These are phyloP conservation scores for Dothiorella sarmentorum DNA, from an alignment of 2,329 filamentous ascomycete species.

Conservation along the genomic window DNA sequence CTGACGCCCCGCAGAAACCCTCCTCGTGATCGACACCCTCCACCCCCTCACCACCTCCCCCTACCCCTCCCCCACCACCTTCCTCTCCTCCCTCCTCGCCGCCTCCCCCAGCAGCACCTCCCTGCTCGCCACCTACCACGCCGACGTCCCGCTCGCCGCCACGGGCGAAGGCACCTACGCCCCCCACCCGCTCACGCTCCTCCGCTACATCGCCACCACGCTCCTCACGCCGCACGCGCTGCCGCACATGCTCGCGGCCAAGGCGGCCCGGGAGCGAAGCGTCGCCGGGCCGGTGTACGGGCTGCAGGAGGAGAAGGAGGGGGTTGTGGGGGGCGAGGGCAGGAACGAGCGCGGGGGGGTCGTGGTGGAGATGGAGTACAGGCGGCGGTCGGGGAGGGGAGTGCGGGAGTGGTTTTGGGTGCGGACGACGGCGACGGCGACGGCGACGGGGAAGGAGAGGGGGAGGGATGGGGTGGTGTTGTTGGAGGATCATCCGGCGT, in stretches of 20 bases:
- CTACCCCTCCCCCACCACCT: conserved; percentile 54
- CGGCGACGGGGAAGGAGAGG: conserved; percentile 18
- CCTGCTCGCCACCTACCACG: conserved; percentile 77
- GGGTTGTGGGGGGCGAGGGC: conserved; percentile 66
- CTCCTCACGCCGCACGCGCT: conserved; percentile 72
- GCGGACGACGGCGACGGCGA: conserved; percentile 30
- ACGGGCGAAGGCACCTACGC: conserved; percentile 33
- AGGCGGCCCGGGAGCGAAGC: conserved; percentile 72
- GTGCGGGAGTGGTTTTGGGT: conserved; percentile 68
- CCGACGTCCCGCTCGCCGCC: conserved; percentile 63
- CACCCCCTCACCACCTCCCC: conserved; percentile 59
- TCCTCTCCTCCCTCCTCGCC: conserved; percentile 66
- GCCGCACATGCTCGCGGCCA: conserved; percentile 68
- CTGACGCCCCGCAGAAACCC: conserved; percentile 52
- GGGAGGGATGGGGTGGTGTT: conserved; percentile 54
- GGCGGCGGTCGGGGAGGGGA: conserved; percentile 75
- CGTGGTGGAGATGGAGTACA: conserved; percentile 81
- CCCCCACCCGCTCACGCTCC: conserved; percentile 59
- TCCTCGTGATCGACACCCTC: conserved; percentile 78
- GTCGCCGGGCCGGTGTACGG: conserved; percentile 75
- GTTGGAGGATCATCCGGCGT: conserved; percentile 73
- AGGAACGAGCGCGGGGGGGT: conserved; percentile 54
- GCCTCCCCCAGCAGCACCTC: conserved; percentile 68
- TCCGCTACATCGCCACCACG: conserved; percentile 85
- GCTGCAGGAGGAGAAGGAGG: conserved; percentile 72